phyloP scores from a whole-genome alignment of 2,329 filamentous ascomycete genomes.

The Xylaria sp. region DNA sequence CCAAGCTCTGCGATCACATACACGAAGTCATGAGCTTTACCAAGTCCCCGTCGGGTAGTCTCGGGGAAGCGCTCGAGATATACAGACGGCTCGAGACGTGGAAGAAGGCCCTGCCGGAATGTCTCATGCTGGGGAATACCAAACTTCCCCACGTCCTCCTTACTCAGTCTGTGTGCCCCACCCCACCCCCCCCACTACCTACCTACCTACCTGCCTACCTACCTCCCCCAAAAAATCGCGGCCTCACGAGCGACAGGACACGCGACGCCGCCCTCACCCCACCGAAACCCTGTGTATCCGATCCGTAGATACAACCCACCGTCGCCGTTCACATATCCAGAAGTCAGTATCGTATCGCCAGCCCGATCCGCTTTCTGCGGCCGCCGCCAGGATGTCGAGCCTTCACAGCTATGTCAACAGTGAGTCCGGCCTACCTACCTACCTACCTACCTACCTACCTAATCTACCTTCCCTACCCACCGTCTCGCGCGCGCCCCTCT shows the following conservation, averaged over 20 bases:
- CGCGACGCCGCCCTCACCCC: too few species aligned
- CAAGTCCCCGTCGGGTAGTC: neutral
- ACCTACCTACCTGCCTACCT: too few species aligned
- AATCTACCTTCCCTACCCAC: too few species aligned
- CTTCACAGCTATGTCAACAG: constrained; percentile 38
- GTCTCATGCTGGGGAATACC: neutral
- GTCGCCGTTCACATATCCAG: too few species aligned
- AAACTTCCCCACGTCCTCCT: neutral
- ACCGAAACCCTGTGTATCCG: too few species aligned
- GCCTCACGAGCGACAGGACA: too few species aligned
- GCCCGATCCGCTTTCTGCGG: neutral
- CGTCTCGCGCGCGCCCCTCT: neutral
- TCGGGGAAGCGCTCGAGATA: neutral
- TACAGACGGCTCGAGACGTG: neutral
- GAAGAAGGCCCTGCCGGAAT: neutral
- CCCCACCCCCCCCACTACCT: too few species aligned
- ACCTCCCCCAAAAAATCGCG: too few species aligned
- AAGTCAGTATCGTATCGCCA: neutral
- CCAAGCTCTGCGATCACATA: neutral
- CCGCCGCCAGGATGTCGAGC: constrained; percentile 35
- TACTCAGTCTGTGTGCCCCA: neutral
- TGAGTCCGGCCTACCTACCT: constrained; percentile 25
- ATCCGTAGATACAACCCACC: too few species aligned
- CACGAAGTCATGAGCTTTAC: neutral
- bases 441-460: too few species aligned